Evolutionary conservation across 192 early-diverging fungal species (phyloP).

Genomic region (Rhizophagus sp.): DNA sequence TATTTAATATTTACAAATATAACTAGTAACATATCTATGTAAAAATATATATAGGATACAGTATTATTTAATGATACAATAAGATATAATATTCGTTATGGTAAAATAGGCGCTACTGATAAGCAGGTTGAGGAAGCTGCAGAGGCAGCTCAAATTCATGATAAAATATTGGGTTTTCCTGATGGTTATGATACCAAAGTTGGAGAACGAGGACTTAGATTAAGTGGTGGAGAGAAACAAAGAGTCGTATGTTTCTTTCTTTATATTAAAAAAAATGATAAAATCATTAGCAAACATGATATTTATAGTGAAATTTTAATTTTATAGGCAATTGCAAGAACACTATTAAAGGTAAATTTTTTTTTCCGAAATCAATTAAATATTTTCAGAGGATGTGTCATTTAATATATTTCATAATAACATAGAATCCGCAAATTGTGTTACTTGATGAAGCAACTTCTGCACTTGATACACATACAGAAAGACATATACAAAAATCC

Average conservation of each 20-base stretch:
- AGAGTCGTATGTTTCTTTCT: conserved; percentile 42
- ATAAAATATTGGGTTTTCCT: conserved; percentile 57
- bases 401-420: background rate
- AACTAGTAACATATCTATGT: background rate
- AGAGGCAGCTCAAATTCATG: conserved; percentile 60
- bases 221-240: conserved; percentile 75
- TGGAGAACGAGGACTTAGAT: conserved; percentile 70
- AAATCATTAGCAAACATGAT: too few relatives aligned
- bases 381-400: background rate
- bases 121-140: conserved; percentile 58
- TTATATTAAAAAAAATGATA: background rate
- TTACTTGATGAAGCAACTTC: conserved; percentile 65
- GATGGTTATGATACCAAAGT: conserved; percentile 67
- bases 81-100: conserved; percentile 67
- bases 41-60: conserved; percentile 54
- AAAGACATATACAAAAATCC: conserved; percentile 68
- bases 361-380: background rate
- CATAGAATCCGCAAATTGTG: conserved; percentile 55
- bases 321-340: conserved; percentile 73
- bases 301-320: background rate
- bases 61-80: conserved; percentile 71
- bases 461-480: conserved; percentile 44
- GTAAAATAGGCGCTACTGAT: conserved; percentile 51
- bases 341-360: conserved; percentile 73
- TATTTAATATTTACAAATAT: background rate